A percentile compares a stretch with the other conserved stretches of the same genome.
These are phyloP conservation scores for Athelia sp. DNA, from an alignment of 1,284 basidiomycete genomes.

Conservation along the genomic window DNA sequence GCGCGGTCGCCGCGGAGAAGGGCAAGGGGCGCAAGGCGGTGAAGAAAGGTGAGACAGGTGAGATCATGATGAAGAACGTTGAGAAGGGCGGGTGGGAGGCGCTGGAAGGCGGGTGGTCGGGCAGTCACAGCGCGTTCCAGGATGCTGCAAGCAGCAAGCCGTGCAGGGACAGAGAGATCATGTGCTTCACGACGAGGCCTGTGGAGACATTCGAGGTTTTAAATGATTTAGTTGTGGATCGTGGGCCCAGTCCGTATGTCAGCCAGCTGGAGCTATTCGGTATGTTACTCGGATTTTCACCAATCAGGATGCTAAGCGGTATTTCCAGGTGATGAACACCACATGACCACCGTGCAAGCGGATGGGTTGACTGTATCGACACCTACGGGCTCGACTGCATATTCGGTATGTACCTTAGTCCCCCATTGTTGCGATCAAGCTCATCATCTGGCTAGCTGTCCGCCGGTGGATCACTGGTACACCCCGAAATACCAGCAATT, in stretches of 20 bases:
- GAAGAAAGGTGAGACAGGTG: conserved; percentile 87
- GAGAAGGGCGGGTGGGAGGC: conserved; percentile 92
- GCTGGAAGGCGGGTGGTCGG: conserved; percentile 71
- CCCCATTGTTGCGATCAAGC: background rate
- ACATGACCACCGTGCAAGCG: conserved; percentile 98
- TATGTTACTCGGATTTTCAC: conserved; percentile 32
- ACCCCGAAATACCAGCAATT: conserved; percentile 96
- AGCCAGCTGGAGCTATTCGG: conserved; percentile 95
- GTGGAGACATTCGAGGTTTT: conserved; percentile 97
- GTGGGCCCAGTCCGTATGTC: conserved; percentile 97
- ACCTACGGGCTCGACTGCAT: conserved; percentile 97
- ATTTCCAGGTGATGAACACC: conserved; percentile 87
- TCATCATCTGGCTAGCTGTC: conserved; percentile 60
- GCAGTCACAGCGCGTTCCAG: conserved; percentile 31
- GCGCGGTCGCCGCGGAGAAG: conserved; percentile 73
- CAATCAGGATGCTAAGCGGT: conserved; percentile 8
- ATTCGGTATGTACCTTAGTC: conserved; percentile 68
- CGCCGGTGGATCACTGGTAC: conserved; percentile 95
- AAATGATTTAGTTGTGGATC: conserved; percentile 97
- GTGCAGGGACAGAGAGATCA: conserved; percentile 91
- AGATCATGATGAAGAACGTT: conserved; percentile 90
- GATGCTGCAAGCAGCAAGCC: conserved; percentile 28
- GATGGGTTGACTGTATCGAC: conserved; percentile 96
- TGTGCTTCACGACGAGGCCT: conserved; percentile 94
- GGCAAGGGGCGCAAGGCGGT: conserved; percentile 76